These are phyloP conservation scores for Thraustochytrium sp. DNA, from an alignment of 352 stramenopile genomes.

Conservation along the genomic window DNA sequence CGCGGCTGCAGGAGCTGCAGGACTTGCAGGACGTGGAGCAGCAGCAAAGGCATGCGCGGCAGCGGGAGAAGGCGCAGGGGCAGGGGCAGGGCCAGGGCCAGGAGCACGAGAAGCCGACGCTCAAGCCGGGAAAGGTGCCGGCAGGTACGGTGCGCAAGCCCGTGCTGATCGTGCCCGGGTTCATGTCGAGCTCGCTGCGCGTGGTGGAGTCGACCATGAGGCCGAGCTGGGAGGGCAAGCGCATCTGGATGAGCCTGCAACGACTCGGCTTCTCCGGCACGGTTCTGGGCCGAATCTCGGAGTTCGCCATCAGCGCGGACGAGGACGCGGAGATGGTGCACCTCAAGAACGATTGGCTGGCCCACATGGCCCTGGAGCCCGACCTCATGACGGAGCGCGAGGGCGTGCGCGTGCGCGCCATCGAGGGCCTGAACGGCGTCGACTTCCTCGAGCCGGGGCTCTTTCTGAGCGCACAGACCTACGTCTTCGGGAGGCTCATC, in stretches of 20 bases:
- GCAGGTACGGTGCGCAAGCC: conserved; percentile 37
- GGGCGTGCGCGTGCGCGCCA: conserved; percentile 51
- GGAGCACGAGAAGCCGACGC: too few species aligned
- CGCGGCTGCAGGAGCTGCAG: too few species aligned
- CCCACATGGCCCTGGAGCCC: conserved; percentile 49
- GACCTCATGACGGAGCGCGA: conserved; percentile 52
- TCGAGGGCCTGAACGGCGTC: conserved; percentile 51
- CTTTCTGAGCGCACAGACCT: conserved; percentile 45
- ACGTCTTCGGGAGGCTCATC: conserved; percentile 58
- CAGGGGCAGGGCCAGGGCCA: too few species aligned
- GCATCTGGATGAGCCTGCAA: conserved; percentile 51
- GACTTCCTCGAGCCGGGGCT: conserved; percentile 51
- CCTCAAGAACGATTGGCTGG: conserved; percentile 48
- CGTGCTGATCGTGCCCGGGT: conserved; percentile 57
- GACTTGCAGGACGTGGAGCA: too few species aligned
- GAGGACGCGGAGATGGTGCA: neutral
- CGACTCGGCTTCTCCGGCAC: conserved; percentile 49
- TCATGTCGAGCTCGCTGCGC: conserved; percentile 54
- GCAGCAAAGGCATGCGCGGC: too few species aligned
- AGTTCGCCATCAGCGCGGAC: neutral
- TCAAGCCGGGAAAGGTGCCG: too few species aligned
- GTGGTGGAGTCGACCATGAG: conserved; percentile 43
- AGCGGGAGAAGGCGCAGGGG: too few species aligned
- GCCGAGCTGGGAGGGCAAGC: conserved; percentile 53
- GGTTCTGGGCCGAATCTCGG: neutral